Conservation (phyloP, 106 monocot genomes). For the Acorus gramineus region DNA sequence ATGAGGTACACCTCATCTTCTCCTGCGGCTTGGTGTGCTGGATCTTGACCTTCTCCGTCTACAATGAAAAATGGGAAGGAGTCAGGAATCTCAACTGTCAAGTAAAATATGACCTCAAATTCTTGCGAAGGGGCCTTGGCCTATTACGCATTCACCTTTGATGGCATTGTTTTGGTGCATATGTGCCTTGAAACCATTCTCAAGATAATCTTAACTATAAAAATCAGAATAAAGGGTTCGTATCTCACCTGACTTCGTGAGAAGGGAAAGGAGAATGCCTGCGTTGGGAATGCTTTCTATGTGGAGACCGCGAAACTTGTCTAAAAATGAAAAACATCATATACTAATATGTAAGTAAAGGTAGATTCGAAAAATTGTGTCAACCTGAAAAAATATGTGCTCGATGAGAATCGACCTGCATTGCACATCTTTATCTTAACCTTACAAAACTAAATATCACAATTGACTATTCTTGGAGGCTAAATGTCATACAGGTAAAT, state of each 20-base stretch:
- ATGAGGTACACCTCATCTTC: background rate
- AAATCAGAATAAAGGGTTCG: background rate
- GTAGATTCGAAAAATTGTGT: background rate
- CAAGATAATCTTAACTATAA: background rate
- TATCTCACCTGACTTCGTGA: conserved; percentile 1
- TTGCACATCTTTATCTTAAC: conserved; percentile 5
- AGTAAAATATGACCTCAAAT: background rate
- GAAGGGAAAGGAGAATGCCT: conserved; percentile 11
- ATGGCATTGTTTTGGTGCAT: background rate
- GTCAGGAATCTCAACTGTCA: background rate
- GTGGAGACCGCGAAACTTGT: conserved; percentile 15
- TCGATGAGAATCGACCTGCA: conserved; percentile 21
- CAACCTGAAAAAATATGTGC: conserved; percentile 2
- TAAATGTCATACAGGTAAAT: background rate
- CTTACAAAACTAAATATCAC: background rate
- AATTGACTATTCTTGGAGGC: background rate
- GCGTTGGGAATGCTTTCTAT: conserved; percentile 12
- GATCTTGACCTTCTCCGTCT: conserved; percentile 4
- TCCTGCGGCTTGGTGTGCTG: conserved; percentile 1
- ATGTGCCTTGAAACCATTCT: background rate
- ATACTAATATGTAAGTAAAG: conserved; percentile 60
- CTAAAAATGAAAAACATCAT: conserved; percentile 31
- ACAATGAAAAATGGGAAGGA: background rate
- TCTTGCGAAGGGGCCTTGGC: background rate
- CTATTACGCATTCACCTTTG: conserved; percentile 11